Evolutionary conservation across 148 eudicot genomes (phyloP).

Genomic region (Rhododendron vialii): DNA sequence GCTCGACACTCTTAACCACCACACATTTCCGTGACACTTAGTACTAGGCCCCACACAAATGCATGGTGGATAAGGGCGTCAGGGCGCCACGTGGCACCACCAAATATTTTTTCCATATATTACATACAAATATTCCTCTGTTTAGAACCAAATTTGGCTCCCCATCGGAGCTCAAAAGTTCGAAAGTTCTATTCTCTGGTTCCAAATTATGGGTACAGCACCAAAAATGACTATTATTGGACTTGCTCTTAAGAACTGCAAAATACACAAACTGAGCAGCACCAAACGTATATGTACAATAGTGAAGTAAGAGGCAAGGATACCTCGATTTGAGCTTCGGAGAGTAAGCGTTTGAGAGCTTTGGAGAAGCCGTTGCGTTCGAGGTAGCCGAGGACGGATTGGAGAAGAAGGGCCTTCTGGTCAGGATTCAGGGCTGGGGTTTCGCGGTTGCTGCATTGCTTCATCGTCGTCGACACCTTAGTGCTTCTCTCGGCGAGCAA

Average conservation of each 20-base stretch:
- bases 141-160: neutral
- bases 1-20: too few species aligned
- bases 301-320: neutral
- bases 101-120: too few species aligned
- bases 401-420: conserved; percentile 36
- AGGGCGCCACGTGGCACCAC: too few species aligned
- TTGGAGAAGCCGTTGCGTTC: conserved; percentile 48
- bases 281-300: neutral
- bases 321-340: conserved; percentile 65
- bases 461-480: conserved; percentile 2
- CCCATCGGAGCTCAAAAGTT: neutral
- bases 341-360: conserved; percentile 50
- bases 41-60: too few species aligned
- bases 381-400: conserved; percentile 48
- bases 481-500: conserved; percentile 28
- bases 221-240: neutral
- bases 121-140: neutral
- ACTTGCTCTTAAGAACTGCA: neutral
- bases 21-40: too few species aligned
- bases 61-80: too few species aligned
- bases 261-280: neutral
- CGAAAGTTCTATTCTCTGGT: neutral
- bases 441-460: neutral
- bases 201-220: neutral
- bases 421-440: conserved; percentile 21